A percentile compares a stretch with the other conserved stretches of the same genome.
Conservation (phyloP, 768 basidiomycete genomes). For the Heimioporus sp. region DNA sequence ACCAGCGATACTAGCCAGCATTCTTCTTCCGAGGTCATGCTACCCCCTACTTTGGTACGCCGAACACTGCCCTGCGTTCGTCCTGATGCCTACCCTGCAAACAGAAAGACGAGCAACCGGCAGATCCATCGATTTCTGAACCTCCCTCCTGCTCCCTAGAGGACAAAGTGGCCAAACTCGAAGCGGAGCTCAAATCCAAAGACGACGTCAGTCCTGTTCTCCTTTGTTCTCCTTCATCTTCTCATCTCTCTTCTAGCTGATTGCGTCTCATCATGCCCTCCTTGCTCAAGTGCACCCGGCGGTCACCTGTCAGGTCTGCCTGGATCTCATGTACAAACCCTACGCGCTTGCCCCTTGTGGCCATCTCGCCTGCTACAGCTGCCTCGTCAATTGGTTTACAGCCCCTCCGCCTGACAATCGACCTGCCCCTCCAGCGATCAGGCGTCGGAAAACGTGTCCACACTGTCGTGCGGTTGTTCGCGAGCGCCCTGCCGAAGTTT, state of each 20-base stretch:
- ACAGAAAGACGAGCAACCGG: slow-evolving; percentile 7
- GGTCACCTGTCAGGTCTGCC: slow-evolving; percentile 75
- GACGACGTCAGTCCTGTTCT: slow-evolving; percentile 32
- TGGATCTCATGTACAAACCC: slow-evolving; percentile 70
- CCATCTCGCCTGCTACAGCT: slow-evolving; percentile 67
- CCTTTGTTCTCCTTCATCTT: neutral
- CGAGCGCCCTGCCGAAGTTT: slow-evolving; percentile 46
- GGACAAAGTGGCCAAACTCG: slow-evolving; percentile 39
- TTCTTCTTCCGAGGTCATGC: neutral
- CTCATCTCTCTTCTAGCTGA: slow-evolving; percentile 34
- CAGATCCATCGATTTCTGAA: neutral
- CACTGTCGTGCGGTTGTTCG: slow-evolving; percentile 44
- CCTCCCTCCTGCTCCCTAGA: slow-evolving; percentile 7
- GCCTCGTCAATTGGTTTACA: slow-evolving; percentile 78
- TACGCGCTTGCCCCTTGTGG: slow-evolving; percentile 77
- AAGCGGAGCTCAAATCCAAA: slow-evolving; percentile 42
- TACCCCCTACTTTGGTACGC: slow-evolving; percentile 17
- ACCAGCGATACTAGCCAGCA: neutral
- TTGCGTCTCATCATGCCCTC: slow-evolving; percentile 52
- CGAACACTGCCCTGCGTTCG: neutral
- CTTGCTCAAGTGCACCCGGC: slow-evolving; percentile 58
- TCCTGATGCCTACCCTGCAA: slow-evolving; percentile 6
- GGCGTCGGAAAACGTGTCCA: slow-evolving; percentile 42
- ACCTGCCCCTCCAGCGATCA: slow-evolving; percentile 23
- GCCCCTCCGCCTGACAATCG: slow-evolving; percentile 34